Evolutionary conservation across 2,329 filamentous ascomycete species (phyloP).

Genomic region (Aurifilum marmelostoma): DNA sequence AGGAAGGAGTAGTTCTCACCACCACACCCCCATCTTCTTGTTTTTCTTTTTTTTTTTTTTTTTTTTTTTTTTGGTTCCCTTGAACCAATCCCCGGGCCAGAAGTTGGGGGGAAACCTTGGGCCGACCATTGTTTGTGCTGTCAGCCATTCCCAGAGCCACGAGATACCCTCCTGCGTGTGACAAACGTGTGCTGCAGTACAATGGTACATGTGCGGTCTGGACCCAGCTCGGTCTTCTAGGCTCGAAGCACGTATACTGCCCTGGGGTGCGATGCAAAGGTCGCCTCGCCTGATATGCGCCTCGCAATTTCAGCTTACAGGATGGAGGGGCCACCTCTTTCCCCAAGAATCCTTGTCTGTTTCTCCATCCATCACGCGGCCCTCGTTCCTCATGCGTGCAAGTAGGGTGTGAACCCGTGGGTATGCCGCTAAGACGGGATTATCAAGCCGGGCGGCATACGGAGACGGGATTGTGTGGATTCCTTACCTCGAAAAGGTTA

Average conservation of each 20-base stretch:
- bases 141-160: not conserved
- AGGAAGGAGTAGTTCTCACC: not conserved
- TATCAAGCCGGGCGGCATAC: not conserved
- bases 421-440: not conserved
- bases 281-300: not conserved
- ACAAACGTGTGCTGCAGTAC: not conserved
- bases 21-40: no score
- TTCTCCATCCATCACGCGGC: not conserved
- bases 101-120: not conserved
- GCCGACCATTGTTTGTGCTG: not conserved
- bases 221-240: not conserved
- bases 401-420: no score
- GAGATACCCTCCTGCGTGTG: not conserved
- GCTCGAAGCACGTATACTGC: not conserved
- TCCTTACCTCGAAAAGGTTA: not conserved
- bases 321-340: not conserved
- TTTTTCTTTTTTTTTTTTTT: no score
- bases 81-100: not conserved
- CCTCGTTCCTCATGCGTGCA: no score
- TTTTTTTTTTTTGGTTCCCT: no score
- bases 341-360: not conserved
- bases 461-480: not conserved
- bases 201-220: not conserved
- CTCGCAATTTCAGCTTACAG: not conserved
- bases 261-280: no score